Conservation (phyloP, 2,329 filamentous ascomycete genomes). For the Alternaria incomplexa region DNA sequence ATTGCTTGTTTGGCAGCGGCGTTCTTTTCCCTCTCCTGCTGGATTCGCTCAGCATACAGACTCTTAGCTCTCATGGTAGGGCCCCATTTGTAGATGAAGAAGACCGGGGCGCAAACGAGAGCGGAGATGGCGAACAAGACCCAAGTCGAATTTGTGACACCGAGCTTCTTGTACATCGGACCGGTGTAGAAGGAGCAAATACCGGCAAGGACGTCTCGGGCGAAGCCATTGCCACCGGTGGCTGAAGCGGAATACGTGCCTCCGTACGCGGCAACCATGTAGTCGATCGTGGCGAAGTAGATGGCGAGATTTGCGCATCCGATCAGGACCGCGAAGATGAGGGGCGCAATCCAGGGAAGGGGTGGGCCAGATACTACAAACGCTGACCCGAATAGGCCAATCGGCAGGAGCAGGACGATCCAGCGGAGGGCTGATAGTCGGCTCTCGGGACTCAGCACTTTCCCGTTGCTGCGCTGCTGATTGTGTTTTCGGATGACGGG, state of each 20-base stretch:
- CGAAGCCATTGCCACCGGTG: conserved; percentile 77
- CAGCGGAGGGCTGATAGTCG: conserved; percentile 70
- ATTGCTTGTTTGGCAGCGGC: conserved; percentile 4
- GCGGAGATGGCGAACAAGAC: conserved; percentile 59
- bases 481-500: conserved; percentile 57
- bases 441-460: conserved; percentile 64
- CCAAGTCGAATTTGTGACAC: conserved; percentile 28
- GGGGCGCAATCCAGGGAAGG: conserved; percentile 66
- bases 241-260: conserved; percentile 73
- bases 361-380: conserved; percentile 65
- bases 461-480: conserved; percentile 52
- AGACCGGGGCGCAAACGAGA: conserved; percentile 60
- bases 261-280: conserved; percentile 77
- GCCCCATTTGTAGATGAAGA: conserved; percentile 63
- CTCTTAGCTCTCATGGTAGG: conserved; percentile 55
- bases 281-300: conserved; percentile 79
- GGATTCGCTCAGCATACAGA: conserved; percentile 33
- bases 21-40: conserved; percentile 27
- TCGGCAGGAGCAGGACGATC: conserved; percentile 64
- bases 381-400: conserved; percentile 74
- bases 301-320: conserved; percentile 74
- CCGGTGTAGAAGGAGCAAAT: conserved; percentile 64
- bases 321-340: conserved; percentile 58
- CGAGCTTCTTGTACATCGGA: conserved; percentile 47
- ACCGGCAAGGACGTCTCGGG: conserved; percentile 75